Conservation (phyloP, 305 asterid genomes). For the Fraxinus dipetala region DNA sequence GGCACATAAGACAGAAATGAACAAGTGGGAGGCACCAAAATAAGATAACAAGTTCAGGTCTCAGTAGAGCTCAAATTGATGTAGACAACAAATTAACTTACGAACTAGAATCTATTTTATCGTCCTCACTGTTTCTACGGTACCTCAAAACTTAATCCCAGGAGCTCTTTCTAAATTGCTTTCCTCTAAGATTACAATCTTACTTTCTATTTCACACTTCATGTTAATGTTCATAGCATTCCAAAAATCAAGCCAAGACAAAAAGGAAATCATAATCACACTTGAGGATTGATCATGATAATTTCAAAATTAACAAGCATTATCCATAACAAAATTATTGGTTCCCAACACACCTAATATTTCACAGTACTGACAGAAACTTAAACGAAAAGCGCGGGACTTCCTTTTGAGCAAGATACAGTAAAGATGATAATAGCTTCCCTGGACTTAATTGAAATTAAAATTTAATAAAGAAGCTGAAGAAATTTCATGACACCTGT, state of each 20-base stretch:
- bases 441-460: not conserved
- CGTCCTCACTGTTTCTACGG: not conserved
- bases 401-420: not conserved
- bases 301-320: not conserved
- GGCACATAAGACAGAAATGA: slow-evolving; percentile 14
- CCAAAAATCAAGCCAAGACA: not conserved
- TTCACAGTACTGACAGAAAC: not conserved
- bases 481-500: not conserved
- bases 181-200: not conserved
- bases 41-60: not conserved
- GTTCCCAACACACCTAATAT: not conserved
- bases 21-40: slow-evolving; percentile 3
- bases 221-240: not conserved
- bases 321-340: not conserved
- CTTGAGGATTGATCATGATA: not conserved
- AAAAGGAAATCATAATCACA: not conserved
- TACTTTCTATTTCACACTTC: not conserved
- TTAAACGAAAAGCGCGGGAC: not conserved
- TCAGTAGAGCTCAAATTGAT: not conserved
- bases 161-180: not conserved
- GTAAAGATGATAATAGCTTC: not conserved
- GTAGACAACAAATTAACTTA: not conserved
- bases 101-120: not conserved
- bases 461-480: not conserved
- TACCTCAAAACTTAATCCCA: not conserved